Conservation (phyloP, 352 stramenopile species). For the Globisporangium orthogonon region DNA sequence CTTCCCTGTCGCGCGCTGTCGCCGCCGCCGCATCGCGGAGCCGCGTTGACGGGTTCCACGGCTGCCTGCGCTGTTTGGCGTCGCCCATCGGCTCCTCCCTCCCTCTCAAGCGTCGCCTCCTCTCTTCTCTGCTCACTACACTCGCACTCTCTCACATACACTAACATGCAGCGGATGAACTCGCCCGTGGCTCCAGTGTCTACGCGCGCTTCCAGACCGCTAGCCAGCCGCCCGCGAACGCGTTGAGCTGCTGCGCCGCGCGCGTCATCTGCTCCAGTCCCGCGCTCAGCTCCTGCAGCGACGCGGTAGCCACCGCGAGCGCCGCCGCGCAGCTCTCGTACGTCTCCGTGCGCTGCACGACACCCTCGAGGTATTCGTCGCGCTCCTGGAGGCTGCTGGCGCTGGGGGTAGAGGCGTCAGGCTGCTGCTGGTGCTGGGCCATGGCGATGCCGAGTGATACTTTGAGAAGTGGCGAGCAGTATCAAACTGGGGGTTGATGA, state of each 20-base stretch:
- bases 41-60: slow-evolving; percentile 51
- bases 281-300: slow-evolving; percentile 56
- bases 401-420: not conserved
- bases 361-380: slow-evolving; percentile 36
- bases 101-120: not conserved
- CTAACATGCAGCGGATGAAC: not conserved
- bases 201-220: slow-evolving; percentile 57
- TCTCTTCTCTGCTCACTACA: not conserved
- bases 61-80: not conserved
- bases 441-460: not conserved
- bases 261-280: slow-evolving; percentile 59
- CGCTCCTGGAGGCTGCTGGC: slow-evolving; percentile 8
- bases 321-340: slow-evolving; percentile 61
- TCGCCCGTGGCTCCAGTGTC: not conserved
- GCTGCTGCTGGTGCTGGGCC: too few species aligned
- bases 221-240: slow-evolving; percentile 66
- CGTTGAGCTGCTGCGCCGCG: slow-evolving; percentile 64
- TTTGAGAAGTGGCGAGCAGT: too few species aligned
- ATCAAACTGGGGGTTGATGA: too few species aligned
- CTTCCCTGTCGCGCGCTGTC: not conserved
- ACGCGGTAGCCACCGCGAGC: slow-evolving; percentile 42
- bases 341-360: slow-evolving; percentile 46
- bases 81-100: not conserved
- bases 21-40: slow-evolving; percentile 4
- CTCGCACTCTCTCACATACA: not conserved